phyloP scores from a whole-genome alignment of 805 yeast genomes.

The Cyberlindnera mycetangii region DNA sequence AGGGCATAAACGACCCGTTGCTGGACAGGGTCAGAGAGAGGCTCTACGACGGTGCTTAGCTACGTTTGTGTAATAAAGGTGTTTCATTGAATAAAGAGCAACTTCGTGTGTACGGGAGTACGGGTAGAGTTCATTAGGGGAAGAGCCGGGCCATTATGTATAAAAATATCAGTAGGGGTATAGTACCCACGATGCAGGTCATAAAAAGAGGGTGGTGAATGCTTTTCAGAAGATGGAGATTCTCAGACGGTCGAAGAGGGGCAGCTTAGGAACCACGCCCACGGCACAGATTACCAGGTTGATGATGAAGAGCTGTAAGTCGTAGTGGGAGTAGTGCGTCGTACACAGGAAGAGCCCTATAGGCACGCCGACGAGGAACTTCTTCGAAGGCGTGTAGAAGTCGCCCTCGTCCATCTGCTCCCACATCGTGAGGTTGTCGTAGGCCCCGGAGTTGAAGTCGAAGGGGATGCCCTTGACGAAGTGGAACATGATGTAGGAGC shows the following conservation, averaged over 20 bases:
- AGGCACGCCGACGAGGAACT: conserved; percentile 90
- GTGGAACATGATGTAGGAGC: conserved; percentile 94
- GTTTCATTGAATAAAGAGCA: background rate
- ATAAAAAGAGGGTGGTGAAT: background rate
- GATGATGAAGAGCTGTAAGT: conserved; percentile 70
- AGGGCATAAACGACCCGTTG: conserved; percentile 22
- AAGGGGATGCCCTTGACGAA: conserved; percentile 96
- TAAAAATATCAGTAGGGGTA: too few species aligned
- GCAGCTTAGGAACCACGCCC: conserved; percentile 90
- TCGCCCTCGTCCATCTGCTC: conserved; percentile 95
- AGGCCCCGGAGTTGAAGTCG: conserved; percentile 95
- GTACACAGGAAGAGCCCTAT: conserved; percentile 79
- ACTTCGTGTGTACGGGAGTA: too few species aligned
- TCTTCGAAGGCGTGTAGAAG: conserved; percentile 94
- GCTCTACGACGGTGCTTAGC: conserved; percentile 3
- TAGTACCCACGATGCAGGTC: too few species aligned
- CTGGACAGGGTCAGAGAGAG: conserved; percentile 22
- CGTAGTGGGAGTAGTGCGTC: conserved; percentile 88
- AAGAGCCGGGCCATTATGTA: too few species aligned
- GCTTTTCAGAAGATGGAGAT: conserved; percentile 34
- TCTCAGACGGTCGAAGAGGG: conserved; percentile 75
- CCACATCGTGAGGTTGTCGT: conserved; percentile 97
- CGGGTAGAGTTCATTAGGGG: too few species aligned
- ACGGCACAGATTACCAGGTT: conserved; percentile 74
- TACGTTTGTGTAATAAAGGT: background rate